Conservation (phyloP, 148 eudicot species). For the Rhododendron molle region DNA sequence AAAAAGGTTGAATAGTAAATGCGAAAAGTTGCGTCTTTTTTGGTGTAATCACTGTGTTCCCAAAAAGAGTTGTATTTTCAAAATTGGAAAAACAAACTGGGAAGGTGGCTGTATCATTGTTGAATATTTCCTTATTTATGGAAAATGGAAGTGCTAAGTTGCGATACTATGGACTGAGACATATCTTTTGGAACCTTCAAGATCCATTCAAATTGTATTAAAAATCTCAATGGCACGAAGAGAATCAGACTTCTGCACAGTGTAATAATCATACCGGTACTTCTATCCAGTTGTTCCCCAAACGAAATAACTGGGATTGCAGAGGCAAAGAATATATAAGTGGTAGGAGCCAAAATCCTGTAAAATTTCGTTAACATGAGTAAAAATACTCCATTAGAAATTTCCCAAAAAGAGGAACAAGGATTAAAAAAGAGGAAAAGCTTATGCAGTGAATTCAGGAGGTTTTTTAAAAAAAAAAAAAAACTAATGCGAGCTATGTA, state of each 20-base stretch:
- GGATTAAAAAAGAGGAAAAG: not conserved
- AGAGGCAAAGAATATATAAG: slow-evolving; percentile 96
- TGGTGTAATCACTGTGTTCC: too few relatives aligned
- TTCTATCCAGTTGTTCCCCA: slow-evolving; percentile 94
- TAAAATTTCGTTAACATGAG: not conserved
- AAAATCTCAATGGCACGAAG: not conserved
- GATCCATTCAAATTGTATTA: not conserved
- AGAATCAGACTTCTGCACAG: not conserved
- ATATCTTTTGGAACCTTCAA: not conserved
- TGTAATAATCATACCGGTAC: slow-evolving; percentile 29
- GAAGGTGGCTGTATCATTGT: not conserved
- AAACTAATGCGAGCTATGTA: slow-evolving; percentile 36
- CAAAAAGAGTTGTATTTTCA: too few relatives aligned
- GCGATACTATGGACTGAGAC: not conserved
- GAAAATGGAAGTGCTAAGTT: not conserved
- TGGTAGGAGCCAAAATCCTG: slow-evolving; percentile 97
- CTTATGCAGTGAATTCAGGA: not conserved
- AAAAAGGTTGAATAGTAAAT: too few relatives aligned
- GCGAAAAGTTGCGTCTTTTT: too few relatives aligned
- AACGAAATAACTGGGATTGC: slow-evolving; percentile 98
- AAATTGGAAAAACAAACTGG: not conserved
- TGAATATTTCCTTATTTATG: not conserved
- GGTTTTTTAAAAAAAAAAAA: not conserved
- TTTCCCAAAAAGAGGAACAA: slow-evolving; percentile 36
- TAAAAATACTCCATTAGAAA: slow-evolving; percentile 33